phyloP scores from a whole-genome alignment of 768 basidiomycete species.

The Mycena leptocephala region DNA sequence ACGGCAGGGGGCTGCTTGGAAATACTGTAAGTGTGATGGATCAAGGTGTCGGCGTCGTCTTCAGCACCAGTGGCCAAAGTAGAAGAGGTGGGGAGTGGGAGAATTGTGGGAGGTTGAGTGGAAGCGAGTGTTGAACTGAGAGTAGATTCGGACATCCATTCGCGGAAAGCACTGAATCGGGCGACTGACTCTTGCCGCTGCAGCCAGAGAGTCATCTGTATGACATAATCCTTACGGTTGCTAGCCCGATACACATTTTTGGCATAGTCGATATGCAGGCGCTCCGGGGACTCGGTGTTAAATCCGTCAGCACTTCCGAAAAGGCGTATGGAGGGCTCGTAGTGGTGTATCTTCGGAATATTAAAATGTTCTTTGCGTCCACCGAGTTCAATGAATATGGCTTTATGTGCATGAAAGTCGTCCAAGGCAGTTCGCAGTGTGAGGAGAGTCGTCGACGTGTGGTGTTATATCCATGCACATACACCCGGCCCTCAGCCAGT shows the following conservation, averaged over 20 bases:
- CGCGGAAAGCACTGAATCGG: background rate
- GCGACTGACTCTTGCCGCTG: conserved; percentile 44
- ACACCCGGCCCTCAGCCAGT: too few species aligned
- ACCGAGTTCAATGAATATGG: conserved; percentile 41
- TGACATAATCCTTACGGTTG: conserved; percentile 43
- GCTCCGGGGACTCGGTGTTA: too few species aligned
- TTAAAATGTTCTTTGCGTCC: conserved; percentile 48
- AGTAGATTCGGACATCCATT: background rate
- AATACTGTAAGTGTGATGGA: background rate
- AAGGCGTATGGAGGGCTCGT: too few species aligned
- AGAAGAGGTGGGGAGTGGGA: too few species aligned
- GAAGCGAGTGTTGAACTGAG: too few species aligned
- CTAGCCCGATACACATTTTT: conserved; percentile 46
- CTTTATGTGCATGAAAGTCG: conserved; percentile 46
- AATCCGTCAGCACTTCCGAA: too few species aligned
- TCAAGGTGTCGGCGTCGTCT: background rate
- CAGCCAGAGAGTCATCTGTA: conserved; percentile 57
- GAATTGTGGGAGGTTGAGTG: too few species aligned
- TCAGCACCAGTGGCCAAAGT: too few species aligned
- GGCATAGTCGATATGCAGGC: too few species aligned
- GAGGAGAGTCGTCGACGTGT: conserved; percentile 37
- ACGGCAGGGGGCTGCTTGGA: background rate
- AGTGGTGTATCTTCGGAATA: conserved; percentile 55
- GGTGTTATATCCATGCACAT: too few species aligned
- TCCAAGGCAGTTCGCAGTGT: conserved; percentile 36